A percentile compares a stretch with the other conserved stretches of the same genome.
These are phyloP conservation scores for Penicillium psychrosexuale DNA, from an alignment of 2,329 filamentous ascomycete species.

Conservation along the genomic window DNA sequence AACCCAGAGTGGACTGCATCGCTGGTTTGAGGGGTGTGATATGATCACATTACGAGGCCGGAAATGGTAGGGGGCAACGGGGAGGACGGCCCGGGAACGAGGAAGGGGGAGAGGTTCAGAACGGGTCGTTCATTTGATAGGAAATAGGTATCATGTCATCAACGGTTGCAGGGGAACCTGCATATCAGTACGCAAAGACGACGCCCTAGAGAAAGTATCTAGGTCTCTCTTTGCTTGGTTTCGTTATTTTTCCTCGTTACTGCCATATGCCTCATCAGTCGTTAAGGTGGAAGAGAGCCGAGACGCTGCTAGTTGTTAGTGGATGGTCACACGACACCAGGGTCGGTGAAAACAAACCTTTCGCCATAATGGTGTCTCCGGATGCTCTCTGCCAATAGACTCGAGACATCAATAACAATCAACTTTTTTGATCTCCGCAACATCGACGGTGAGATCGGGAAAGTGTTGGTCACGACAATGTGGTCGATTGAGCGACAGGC, in stretches of 20 bases:
- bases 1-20: slow-evolving; percentile 69
- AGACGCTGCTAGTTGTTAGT: slow-evolving; percentile 42
- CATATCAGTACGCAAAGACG: slow-evolving; percentile 21
- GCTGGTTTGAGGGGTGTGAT: slow-evolving; percentile 50
- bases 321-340: slow-evolving; percentile 12
- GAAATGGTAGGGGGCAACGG: slow-evolving; percentile 8
- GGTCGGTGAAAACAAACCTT: slow-evolving; percentile 60
- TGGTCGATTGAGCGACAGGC: slow-evolving; percentile 89
- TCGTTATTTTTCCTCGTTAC: slow-evolving; percentile 17
- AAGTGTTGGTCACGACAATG: slow-evolving; percentile 95
- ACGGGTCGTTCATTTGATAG: slow-evolving; percentile 12
- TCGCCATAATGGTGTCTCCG: slow-evolving; percentile 96
- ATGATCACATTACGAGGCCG: slow-evolving; percentile 6
- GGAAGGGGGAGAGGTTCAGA: background rate
- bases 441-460: slow-evolving; percentile 78
- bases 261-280: slow-evolving; percentile 33
- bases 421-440: slow-evolving; percentile 73
- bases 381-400: slow-evolving; percentile 85
- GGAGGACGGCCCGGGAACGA: background rate
- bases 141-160: slow-evolving; percentile 26
- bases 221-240: slow-evolving; percentile 1
- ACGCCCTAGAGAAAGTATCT: slow-evolving; percentile 15
- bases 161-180: slow-evolving; percentile 19
- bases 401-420: slow-evolving; percentile 83
- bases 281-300: slow-evolving; percentile 63